phyloP scores from a whole-genome alignment of 1,139 yeast species.

The Taphrina betulina region DNA sequence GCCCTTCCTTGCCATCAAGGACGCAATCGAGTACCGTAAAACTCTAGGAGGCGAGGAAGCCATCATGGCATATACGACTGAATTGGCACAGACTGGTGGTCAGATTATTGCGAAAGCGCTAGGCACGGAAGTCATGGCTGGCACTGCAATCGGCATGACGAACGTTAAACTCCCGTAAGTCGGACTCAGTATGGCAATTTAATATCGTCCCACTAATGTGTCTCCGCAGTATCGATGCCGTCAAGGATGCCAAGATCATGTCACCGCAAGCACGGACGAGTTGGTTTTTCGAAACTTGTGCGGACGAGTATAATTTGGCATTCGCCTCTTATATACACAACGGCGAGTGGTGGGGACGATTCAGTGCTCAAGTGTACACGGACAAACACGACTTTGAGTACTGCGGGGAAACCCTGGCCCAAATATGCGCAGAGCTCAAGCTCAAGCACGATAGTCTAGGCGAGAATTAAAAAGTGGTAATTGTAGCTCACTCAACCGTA shows the following conservation, averaged over 20 bases:
- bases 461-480: too few relatives aligned
- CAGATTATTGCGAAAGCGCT: constrained; percentile 45
- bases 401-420: constrained; percentile 47
- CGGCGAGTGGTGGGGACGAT: constrained; percentile 52
- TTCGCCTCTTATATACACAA: constrained; percentile 45
- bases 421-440: constrained; percentile 20
- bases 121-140: constrained; percentile 46
- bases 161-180: constrained; percentile 50
- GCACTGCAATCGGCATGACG: constrained; percentile 48
- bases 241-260: constrained; percentile 37
- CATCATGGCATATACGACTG: constrained; percentile 52
- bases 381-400: constrained; percentile 55
- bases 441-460: too few relatives aligned
- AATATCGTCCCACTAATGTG: constrained; percentile 31
- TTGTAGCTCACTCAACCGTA: too few relatives aligned
- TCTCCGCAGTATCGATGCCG: constrained; percentile 34
- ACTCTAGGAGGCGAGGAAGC: constrained; percentile 63
- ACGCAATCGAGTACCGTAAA: constrained; percentile 54
- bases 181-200: background rate
- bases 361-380: constrained; percentile 62
- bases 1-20: constrained; percentile 44
- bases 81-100: constrained; percentile 51
- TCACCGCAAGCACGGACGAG: constrained; percentile 40
- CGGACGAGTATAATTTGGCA: constrained; percentile 11
- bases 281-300: constrained; percentile 52